Conservation (phyloP, 1,284 basidiomycete species). For the Papiliotrema laurentii region DNA sequence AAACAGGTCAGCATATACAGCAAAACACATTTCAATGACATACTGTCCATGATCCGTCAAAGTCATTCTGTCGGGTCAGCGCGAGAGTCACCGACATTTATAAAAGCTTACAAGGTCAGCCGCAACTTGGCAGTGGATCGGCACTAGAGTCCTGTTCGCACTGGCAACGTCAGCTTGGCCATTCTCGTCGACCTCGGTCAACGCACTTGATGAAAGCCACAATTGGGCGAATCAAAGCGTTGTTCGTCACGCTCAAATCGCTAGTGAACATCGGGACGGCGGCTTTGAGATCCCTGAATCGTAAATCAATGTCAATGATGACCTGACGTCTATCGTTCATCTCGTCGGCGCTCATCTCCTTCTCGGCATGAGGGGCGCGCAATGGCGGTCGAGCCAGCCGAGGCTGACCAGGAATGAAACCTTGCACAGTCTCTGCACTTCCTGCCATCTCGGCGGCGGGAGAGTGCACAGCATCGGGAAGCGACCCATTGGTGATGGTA, state of each 20-base stretch:
- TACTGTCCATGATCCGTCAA: slow-evolving; percentile 49
- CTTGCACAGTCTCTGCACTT: slow-evolving; percentile 39
- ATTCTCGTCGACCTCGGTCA: not conserved
- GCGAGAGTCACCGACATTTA: not conserved
- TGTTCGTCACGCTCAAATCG: slow-evolving; percentile 86
- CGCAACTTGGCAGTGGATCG: slow-evolving; percentile 80
- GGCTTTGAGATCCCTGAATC: slow-evolving; percentile 95
- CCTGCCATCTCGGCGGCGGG: slow-evolving; percentile 46
- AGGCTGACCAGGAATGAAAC: slow-evolving; percentile 82
- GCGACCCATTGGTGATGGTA: slow-evolving; percentile 40
- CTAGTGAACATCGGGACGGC: slow-evolving; percentile 85
- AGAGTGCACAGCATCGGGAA: slow-evolving; percentile 33
- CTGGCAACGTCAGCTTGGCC: slow-evolving; percentile 49
- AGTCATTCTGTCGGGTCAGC: slow-evolving; percentile 17
- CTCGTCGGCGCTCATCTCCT: slow-evolving; percentile 8
- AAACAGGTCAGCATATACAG: not conserved
- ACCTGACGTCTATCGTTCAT: slow-evolving; percentile 52
- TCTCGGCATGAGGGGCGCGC: slow-evolving; percentile 58
- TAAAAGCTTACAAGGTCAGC: slow-evolving; percentile 64
- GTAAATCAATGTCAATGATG: slow-evolving; percentile 83
- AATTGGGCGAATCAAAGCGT: slow-evolving; percentile 92
- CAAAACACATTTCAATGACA: slow-evolving; percentile 30
- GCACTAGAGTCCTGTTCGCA: slow-evolving; percentile 83
- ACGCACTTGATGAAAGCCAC: slow-evolving; percentile 97
- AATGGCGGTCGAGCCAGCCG: slow-evolving; percentile 82